Base-by-base conservation (phyloP, 805 yeast genomes). In the Hanseniaspora meyeri region DNA sequence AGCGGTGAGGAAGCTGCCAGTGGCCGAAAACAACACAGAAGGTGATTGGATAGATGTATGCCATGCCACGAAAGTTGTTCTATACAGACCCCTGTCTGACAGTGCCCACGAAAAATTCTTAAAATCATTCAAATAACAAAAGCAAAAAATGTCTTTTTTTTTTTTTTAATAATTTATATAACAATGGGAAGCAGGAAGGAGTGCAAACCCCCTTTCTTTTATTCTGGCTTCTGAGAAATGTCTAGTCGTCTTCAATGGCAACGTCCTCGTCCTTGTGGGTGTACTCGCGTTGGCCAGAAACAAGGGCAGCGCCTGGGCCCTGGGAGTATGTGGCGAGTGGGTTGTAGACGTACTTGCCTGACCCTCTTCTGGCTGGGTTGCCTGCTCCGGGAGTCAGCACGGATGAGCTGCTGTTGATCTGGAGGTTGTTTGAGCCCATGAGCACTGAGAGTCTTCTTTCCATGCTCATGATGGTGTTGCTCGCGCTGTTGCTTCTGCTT, bases 401-500 rank as follows among this genome's bases (percentile, higher is more conserved):
- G 11, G 31, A 5, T 11, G 55, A 43, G 8, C 14, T 10, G 19
- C 24, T 20, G 40, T 36, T 34, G n/a, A 51, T 32, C 17, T 51
- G 55, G 14, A 51, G 12, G 27, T 43, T 51, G 11, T 37, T 24
- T 4, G 48, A 29, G n/a, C 55, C 55, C 48, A 50, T 36, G 17
- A 56, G 20, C 5, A 45, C 51, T 12, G 55, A 56, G 9, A 56
- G 38, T 50, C 58, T 46, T 50, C 58, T 56, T 46, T 56, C 55
- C 43, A 49, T 50, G 31, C 55, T 46, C 14, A 47, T n/a, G n/a
- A 39, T 32, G 5, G 46, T 39, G 36, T 32, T 47, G 38, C 51
- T 47, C 5, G 51, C 42, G 32, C 51, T 47, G 42, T 46, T 47
- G 37, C 51, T 46, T 40, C 54, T 50, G 46, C 47, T 40, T 53